Conservation (phyloP, 129 eudicot species). For the Escallonia rubra region DNA sequence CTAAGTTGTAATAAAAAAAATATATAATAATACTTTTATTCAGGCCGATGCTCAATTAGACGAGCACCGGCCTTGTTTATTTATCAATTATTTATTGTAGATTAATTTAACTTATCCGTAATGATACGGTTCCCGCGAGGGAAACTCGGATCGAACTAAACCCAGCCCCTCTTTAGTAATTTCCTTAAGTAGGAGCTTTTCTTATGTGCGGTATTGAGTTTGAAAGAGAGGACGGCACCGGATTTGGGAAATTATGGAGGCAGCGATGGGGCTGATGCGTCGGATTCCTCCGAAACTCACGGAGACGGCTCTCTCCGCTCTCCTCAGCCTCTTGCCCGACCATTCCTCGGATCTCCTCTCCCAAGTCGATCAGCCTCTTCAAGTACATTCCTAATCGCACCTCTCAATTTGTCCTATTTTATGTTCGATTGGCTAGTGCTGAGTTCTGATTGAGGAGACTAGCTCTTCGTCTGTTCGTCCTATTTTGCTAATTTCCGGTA, state of each 20-base stretch:
- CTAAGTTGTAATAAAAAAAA: too few relatives aligned
- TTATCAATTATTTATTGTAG: too few relatives aligned
- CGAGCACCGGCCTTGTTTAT: too few relatives aligned
- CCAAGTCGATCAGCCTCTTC: conserved; percentile 97
- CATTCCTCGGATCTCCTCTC: conserved; percentile 94
- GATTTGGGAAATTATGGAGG: conserved; percentile 50
- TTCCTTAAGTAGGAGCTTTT: neutral
- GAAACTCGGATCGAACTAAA: conserved; percentile 29
- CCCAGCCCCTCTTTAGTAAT: conserved; percentile 7
- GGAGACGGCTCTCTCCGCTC: conserved; percentile 84
- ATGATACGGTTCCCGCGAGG: conserved; percentile 24
- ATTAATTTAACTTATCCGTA: too few relatives aligned
- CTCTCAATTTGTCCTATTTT: neutral
- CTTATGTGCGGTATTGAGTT: neutral
- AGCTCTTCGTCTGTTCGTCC: too few relatives aligned
- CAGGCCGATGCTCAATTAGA: too few relatives aligned
- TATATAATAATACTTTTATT: too few relatives aligned
- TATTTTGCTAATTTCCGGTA: too few relatives aligned
- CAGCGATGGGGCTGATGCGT: conserved; percentile 95
- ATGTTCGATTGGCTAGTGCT: neutral
- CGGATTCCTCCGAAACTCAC: conserved; percentile 88
- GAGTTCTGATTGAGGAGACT: too few relatives aligned
- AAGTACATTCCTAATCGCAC: conserved; percentile 29
- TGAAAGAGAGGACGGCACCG: neutral
- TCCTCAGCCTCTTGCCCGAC: conserved; percentile 70